phyloP scores from a whole-genome alignment of 2,329 filamentous ascomycete species.

The Ophidiomyces ophidiicola region DNA sequence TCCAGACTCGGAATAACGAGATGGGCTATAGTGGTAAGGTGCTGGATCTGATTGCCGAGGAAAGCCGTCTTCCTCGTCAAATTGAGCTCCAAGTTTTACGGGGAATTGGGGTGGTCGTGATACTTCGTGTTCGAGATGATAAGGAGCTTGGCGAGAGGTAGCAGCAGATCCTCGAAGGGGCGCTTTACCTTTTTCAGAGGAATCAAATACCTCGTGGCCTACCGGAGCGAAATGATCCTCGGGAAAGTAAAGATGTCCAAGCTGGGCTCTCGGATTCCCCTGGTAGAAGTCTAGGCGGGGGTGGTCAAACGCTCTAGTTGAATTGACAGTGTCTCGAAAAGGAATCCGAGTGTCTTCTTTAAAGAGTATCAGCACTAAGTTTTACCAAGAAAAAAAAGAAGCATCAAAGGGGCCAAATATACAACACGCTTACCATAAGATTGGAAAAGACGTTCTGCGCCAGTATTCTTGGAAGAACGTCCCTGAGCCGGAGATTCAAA shows the following conservation, averaged over 20 bases:
- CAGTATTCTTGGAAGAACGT: not conserved
- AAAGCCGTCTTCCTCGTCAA: not conserved
- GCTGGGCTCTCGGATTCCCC: not conserved
- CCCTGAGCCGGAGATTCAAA: not conserved
- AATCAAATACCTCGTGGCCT: too few relatives aligned
- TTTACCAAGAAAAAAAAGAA: too few relatives aligned
- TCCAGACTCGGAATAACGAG: slow-evolving; percentile 4
- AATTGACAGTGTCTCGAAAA: too few relatives aligned
- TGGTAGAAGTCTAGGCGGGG: not conserved
- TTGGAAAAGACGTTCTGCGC: too few relatives aligned
- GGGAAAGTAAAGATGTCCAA: not conserved
- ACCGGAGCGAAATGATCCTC: not conserved
- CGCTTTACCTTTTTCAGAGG: not conserved
- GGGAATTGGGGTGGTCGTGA: not conserved
- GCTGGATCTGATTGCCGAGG: not conserved
- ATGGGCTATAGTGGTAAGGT: slow-evolving; percentile 1
- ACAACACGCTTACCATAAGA: too few relatives aligned
- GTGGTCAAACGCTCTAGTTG: not conserved
- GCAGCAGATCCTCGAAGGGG: not conserved
- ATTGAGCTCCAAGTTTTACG: not conserved
- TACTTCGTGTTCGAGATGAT: not conserved
- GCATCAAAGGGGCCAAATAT: too few relatives aligned
- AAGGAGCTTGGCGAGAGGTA: not conserved
- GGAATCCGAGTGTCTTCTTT: too few relatives aligned
- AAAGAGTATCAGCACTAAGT: too few relatives aligned